These are phyloP conservation scores for Cylindrotheca closterium DNA, from an alignment of 108 stramenopile genomes.

Conservation along the genomic window DNA sequence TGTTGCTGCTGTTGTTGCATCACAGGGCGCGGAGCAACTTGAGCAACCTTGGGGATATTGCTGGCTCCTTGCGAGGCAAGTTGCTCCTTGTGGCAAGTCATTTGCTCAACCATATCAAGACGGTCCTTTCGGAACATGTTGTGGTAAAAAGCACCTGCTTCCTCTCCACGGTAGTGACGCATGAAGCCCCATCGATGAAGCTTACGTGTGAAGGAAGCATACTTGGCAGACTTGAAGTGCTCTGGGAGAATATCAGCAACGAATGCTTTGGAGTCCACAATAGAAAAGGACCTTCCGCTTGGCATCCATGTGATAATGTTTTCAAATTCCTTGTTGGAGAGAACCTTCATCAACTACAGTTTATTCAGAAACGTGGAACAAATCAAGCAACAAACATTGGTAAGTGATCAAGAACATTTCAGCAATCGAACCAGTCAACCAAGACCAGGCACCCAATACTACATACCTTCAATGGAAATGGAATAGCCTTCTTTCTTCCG, in stretches of 20 bases:
- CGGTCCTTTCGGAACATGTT: constrained; percentile 43
- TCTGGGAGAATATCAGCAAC: constrained; percentile 37
- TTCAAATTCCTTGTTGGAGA: constrained; percentile 28
- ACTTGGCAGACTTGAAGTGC: constrained; percentile 52
- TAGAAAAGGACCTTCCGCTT: constrained; percentile 48
- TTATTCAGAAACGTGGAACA: not conserved
- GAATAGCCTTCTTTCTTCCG: constrained; percentile 39
- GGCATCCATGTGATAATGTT: constrained; percentile 57
- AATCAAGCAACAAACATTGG: not conserved
- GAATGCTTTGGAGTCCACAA: constrained; percentile 45
- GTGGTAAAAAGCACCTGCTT: constrained; percentile 53
- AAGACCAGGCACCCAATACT: not conserved
- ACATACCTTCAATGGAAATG: constrained; percentile 43
- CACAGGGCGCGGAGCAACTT: not conserved
- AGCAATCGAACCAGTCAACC: not conserved
- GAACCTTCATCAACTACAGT: constrained; percentile 48
- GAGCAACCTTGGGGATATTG: not conserved
- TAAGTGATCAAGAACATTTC: not conserved
- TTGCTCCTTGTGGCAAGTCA: constrained; percentile 33
- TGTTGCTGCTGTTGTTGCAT: not conserved
- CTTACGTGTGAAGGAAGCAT: constrained; percentile 52
- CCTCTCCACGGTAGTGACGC: constrained; percentile 37
- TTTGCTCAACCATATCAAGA: constrained; percentile 32
- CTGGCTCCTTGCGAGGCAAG: constrained; percentile 5
- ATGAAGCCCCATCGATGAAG: constrained; percentile 61